Evolutionary conservation across 2,329 filamentous ascomycete genomes (phyloP).

Genomic region (Rutstroemia sp.): DNA sequence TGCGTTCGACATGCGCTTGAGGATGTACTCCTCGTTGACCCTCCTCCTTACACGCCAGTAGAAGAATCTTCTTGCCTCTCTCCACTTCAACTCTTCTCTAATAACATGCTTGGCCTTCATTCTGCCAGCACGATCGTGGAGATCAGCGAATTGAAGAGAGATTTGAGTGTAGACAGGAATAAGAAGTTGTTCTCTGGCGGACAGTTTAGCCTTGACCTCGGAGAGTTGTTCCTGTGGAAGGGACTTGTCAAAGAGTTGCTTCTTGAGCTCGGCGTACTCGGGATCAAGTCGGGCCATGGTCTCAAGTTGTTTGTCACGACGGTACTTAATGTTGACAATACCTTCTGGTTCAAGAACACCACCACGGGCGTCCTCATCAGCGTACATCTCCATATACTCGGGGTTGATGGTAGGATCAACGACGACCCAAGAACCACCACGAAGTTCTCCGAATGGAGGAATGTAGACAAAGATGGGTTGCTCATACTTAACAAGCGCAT

Average conservation of each 20-base stretch:
- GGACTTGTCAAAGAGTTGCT: conserved; percentile 57
- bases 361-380: conserved; percentile 87
- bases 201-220: conserved; percentile 77
- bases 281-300: conserved; percentile 94
- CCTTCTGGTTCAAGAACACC: conserved; percentile 97
- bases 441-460: conserved; percentile 89
- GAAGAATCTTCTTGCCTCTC: conserved; percentile 90
- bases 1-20: conserved; percentile 69
- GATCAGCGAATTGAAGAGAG: conserved; percentile 91
- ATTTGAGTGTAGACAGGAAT: conserved; percentile 93
- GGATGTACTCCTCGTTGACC: conserved; percentile 93
- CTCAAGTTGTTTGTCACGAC: conserved; percentile 92
- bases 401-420: conserved; percentile 98
- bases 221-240: conserved; percentile 68
- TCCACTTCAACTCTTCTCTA: conserved; percentile 76
- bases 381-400: conserved; percentile 98
- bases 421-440: conserved; percentile 98
- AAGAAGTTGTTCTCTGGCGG: conserved; percentile 75
- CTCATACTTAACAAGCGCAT: conserved; percentile 95
- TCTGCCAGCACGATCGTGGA: conserved; percentile 92
- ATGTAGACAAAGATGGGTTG: conserved; percentile 99
- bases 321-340: conserved; percentile 98
- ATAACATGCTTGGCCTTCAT: conserved; percentile 98
- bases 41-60: conserved; percentile 98
- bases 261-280: conserved; percentile 75